phyloP scores from a whole-genome alignment of 2,329 filamentous ascomycete species.

The Botrytis tulipae region DNA sequence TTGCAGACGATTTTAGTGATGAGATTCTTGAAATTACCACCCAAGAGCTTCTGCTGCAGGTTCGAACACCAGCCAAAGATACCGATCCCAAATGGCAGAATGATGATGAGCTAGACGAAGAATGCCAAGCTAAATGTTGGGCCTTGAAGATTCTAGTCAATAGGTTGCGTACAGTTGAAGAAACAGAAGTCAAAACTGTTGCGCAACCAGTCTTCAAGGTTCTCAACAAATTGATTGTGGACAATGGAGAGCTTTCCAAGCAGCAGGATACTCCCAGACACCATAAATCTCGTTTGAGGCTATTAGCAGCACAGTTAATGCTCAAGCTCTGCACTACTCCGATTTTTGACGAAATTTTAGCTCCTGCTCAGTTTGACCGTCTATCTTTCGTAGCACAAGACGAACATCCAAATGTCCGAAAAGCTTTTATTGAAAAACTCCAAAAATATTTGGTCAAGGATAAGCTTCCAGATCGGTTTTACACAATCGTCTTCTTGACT shows the following conservation, averaged over 20 bases:
- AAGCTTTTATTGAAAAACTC: constrained; percentile 76
- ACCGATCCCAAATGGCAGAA: constrained; percentile 64
- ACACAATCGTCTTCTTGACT: constrained; percentile 83
- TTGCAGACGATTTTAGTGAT: constrained; percentile 71
- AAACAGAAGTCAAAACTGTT: constrained; percentile 54
- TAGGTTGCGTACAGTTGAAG: constrained; percentile 61
- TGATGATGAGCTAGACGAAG: constrained; percentile 69
- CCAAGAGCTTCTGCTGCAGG: constrained; percentile 69
- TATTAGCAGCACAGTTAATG: constrained; percentile 75
- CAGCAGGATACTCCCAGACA: constrained; percentile 70
- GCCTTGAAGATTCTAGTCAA: constrained; percentile 86
- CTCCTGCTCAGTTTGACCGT: constrained; percentile 72
- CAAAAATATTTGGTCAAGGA: constrained; percentile 84
- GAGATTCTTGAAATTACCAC: constrained; percentile 76
- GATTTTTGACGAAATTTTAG: constrained; percentile 72
- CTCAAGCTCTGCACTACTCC: constrained; percentile 81
- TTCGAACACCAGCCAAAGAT: constrained; percentile 60
- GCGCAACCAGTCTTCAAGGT: constrained; percentile 73
- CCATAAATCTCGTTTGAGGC: constrained; percentile 77
- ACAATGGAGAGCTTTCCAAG: constrained; percentile 78
- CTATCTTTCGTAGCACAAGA: constrained; percentile 83
- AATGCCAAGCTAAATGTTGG: constrained; percentile 79
- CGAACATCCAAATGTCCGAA: constrained; percentile 67
- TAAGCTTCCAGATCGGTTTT: constrained; percentile 73
- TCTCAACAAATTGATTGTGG: constrained; percentile 70